Conservation (phyloP, 805 yeast species). For the Nakazawaea siamensis region DNA sequence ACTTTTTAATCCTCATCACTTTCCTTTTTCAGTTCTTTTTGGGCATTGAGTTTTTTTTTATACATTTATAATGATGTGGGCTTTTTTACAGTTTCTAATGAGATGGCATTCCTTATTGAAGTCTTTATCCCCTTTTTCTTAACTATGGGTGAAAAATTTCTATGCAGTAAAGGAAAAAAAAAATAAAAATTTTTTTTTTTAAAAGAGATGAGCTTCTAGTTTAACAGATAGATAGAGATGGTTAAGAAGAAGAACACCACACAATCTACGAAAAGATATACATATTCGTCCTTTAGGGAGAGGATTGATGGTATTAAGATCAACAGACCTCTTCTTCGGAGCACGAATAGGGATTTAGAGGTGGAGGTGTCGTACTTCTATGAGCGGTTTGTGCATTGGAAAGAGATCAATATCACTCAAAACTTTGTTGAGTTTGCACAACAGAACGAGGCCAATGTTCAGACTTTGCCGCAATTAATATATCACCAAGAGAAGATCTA, state of each 20-base stretch:
- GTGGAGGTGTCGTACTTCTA: slow-evolving; percentile 73
- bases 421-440: slow-evolving; percentile 57
- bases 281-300: slow-evolving; percentile 73
- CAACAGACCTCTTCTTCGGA: slow-evolving; percentile 52
- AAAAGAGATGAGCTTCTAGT: not conserved
- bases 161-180: too few relatives aligned
- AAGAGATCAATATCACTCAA: slow-evolving; percentile 73
- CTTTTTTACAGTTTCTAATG: too few relatives aligned
- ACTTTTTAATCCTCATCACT: slow-evolving; percentile 1
- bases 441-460: slow-evolving; percentile 43
- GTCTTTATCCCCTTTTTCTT: too few relatives aligned
- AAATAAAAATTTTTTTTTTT: too few relatives aligned
- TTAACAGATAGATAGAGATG: slow-evolving; percentile 16
- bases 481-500: slow-evolving; percentile 63
- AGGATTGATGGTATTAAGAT: slow-evolving; percentile 77
- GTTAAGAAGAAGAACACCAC: slow-evolving; percentile 36
- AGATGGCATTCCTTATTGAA: too few relatives aligned
- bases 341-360: slow-evolving; percentile 54
- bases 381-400: slow-evolving; percentile 79
- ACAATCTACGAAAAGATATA: slow-evolving; percentile 47
- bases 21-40: not conserved
- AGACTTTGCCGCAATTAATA: slow-evolving; percentile 74
- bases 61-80: too few relatives aligned
- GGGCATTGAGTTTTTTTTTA: too few relatives aligned
- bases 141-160: too few relatives aligned